Evolutionary conservation across 345 rosid genomes (phyloP).

Genomic region (Mercurialis annua): DNA sequence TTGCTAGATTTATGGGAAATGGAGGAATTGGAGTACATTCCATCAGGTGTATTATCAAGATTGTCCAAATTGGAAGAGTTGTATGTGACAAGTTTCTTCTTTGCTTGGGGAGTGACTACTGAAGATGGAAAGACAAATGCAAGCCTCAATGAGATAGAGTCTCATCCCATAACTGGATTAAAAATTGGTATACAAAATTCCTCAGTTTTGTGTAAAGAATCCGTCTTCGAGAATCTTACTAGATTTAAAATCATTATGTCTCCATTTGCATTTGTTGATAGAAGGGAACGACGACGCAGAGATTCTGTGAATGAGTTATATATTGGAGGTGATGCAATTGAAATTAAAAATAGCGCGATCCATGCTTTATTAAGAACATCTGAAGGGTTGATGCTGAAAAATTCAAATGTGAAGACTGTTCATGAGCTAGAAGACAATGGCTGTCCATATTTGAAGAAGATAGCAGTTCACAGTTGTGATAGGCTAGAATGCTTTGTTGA

Average conservation of each 20-base stretch:
- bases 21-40: background rate
- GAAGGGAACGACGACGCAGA: too few relatives aligned
- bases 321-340: background rate
- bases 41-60: background rate
- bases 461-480: background rate
- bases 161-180: background rate
- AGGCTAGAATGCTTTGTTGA: background rate
- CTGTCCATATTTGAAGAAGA: background rate
- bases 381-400: background rate
- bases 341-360: background rate
- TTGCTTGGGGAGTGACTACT: background rate
- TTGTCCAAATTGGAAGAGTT: background rate
- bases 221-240: background rate
- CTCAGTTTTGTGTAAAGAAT: conserved; percentile 3
- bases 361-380: background rate
- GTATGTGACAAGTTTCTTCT: background rate
- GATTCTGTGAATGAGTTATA: background rate
- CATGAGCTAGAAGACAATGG: background rate
- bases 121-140: background rate
- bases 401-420: background rate
- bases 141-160: background rate
- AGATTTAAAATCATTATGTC: background rate
- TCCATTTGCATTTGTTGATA: too few relatives aligned
- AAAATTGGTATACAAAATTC: conserved; percentile 3
- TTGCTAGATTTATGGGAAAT: background rate